These are phyloP conservation scores for Amanita subjunquillea DNA, from an alignment of 768 basidiomycete genomes.

Conservation along the genomic window DNA sequence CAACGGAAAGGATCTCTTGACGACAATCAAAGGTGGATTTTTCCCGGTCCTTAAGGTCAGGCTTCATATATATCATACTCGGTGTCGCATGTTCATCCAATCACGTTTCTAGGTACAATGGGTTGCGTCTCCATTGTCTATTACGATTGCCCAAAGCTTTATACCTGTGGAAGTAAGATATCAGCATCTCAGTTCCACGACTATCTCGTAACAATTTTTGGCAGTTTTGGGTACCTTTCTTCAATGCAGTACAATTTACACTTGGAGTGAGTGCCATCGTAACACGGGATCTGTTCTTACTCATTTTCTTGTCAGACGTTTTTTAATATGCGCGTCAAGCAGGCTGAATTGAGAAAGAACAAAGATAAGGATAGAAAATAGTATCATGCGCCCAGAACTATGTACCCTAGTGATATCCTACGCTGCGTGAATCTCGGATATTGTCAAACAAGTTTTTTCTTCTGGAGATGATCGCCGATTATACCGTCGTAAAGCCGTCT, in stretches of 20 bases:
- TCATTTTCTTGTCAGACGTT: constrained; percentile 38
- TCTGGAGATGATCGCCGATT: constrained; percentile 19
- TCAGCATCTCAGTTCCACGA: background rate
- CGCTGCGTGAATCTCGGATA: constrained; percentile 17
- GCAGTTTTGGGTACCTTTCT: constrained; percentile 83
- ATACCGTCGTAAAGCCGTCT: constrained; percentile 21
- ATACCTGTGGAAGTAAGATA: constrained; percentile 59
- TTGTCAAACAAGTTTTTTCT: constrained; percentile 20
- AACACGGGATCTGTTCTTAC: background rate
- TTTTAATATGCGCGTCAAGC: constrained; percentile 68
- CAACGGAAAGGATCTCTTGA: constrained; percentile 60
- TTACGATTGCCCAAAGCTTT: constrained; percentile 71
- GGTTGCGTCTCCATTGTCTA: constrained; percentile 67
- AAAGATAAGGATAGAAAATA: constrained; percentile 21
- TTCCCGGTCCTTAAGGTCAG: constrained; percentile 62
- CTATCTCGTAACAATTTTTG: background rate
- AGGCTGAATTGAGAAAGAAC: constrained; percentile 46
- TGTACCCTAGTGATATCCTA: constrained; percentile 8
- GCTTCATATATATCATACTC: background rate
- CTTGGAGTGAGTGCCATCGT: constrained; percentile 47
- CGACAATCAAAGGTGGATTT: constrained; percentile 65
- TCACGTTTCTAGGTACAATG: constrained; percentile 50
- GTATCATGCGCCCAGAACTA: background rate
- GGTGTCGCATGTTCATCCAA: background rate
- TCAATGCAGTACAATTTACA: constrained; percentile 67